Evolutionary conservation across 2,329 filamentous ascomycete species (phyloP).

Genomic region (Diaporthe eres): DNA sequence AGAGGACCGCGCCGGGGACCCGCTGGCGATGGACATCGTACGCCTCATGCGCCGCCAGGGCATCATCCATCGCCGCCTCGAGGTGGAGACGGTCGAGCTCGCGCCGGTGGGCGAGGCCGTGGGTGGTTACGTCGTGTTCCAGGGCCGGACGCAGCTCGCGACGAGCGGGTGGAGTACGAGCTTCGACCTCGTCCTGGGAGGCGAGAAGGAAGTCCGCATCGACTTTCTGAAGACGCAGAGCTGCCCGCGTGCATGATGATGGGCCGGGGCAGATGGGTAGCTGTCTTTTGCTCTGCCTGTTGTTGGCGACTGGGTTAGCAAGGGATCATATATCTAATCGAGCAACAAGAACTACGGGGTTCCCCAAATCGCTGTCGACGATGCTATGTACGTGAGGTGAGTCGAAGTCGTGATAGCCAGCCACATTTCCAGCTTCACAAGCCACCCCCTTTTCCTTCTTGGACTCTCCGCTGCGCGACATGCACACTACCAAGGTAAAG

Average conservation of each 20-base stretch:
- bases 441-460: background rate
- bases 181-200: conserved; percentile 20
- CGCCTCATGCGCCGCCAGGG: conserved; percentile 6
- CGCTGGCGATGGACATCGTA: background rate
- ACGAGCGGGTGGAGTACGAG: conserved; percentile 13
- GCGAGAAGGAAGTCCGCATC: background rate
- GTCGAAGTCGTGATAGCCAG: background rate
- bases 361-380: background rate
- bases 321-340: background rate
- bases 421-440: background rate
- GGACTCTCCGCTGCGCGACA: background rate
- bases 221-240: conserved; percentile 19
- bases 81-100: background rate
- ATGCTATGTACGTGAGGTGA: background rate
- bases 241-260: background rate
- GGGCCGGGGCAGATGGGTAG: too few species aligned
- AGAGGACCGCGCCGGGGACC: conserved; percentile 4
- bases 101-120: background rate
- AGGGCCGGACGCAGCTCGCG: conserved; percentile 7
- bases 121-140: conserved; percentile 3
- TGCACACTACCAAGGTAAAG: background rate
- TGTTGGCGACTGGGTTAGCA: background rate
- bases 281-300: background rate
- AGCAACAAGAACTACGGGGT: background rate
- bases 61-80: conserved; percentile 1